phyloP scores from a whole-genome alignment of 441 rosid species.

The Isatis lusitanica region DNA sequence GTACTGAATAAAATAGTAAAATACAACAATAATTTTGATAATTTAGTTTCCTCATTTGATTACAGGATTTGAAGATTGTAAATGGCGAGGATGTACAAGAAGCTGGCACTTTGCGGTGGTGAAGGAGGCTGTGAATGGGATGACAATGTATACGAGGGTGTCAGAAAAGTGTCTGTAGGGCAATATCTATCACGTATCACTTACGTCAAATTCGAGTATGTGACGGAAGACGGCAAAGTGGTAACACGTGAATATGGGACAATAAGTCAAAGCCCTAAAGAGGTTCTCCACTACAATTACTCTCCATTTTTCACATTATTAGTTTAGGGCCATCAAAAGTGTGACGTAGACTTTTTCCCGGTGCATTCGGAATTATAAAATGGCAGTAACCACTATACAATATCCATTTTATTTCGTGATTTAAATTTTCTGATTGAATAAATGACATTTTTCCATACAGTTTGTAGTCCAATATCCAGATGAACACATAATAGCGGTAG shows the following conservation, averaged over 20 bases:
- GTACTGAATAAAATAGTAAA: too few species aligned
- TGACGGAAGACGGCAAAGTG: slow-evolving; percentile 17
- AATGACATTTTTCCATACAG: background rate
- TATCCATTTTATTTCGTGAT: background rate
- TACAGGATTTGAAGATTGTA: background rate
- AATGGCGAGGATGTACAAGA: slow-evolving; percentile 21
- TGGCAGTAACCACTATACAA: too few species aligned
- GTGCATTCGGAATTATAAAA: too few species aligned
- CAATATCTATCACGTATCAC: slow-evolving; percentile 31
- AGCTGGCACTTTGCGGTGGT: slow-evolving; percentile 13
- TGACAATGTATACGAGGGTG: slow-evolving; percentile 27
- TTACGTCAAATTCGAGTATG: slow-evolving; percentile 33
- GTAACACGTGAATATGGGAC: slow-evolving; percentile 30
- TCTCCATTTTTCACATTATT: background rate
- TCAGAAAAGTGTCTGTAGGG: slow-evolving; percentile 29
- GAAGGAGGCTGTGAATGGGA: slow-evolving; percentile 34
- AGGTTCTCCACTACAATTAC: background rate
- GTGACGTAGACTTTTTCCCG: background rate
- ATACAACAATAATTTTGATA: background rate
- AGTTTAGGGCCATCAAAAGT: too few species aligned
- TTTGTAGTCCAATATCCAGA: slow-evolving; percentile 24
- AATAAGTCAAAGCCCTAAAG: background rate
- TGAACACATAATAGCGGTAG: slow-evolving; percentile 22
- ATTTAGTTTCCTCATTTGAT: background rate
- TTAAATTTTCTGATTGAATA: background rate